Evolutionary conservation across 176 grass and related monocot species (phyloP), one percentile per base, ranked within the genome.

Genomic region (Areca catechu): DNA sequence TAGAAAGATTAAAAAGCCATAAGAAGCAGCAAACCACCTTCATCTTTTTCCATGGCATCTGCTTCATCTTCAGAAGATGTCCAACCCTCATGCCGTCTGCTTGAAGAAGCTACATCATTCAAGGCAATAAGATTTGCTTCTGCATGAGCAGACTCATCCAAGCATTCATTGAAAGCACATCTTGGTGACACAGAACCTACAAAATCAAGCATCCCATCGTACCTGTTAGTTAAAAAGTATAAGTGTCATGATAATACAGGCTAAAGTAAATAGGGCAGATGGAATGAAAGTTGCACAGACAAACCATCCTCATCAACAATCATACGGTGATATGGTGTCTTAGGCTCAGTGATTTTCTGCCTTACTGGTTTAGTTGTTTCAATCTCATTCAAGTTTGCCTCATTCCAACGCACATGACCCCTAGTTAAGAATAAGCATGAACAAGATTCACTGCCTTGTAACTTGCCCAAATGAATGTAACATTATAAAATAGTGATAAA

Each of bases 331-430:
- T 85, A 97, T 15, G 92, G 92, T 68, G 92, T 97, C 72, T 91
- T 97, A 34, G 92, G 92, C 77, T 97, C 92, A 56, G 79, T 97
- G 69, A 91, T 97, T 77, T 91, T 97, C 75, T 97, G 92, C 69
- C 92, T 81, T 60, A 97, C 75, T 23, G 86, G 92, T 48, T 97
- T 97, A 70, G 78, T 97, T 69, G 86, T 74, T 90, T 97, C 92
- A 75, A 97, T 97, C 61, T 97, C 92, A 51, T 91, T 54, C 54
- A 97, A 55, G 61, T 97, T 97, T 53, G 77, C 86, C 66, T 97
- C 86, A 61, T 97, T 82, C 92, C 92, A 97, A 62, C 68, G 85
- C 66, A 97, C 92, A 22, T 54, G 68, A 29, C 65, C 69, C 68
- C 78, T 89, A 65, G 15, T 60, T 48, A 69, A 66, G 61, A 43